phyloP scores from a whole-genome alignment of 495 filamentous ascomycete species.

The Rhizodiscina lignyota region DNA sequence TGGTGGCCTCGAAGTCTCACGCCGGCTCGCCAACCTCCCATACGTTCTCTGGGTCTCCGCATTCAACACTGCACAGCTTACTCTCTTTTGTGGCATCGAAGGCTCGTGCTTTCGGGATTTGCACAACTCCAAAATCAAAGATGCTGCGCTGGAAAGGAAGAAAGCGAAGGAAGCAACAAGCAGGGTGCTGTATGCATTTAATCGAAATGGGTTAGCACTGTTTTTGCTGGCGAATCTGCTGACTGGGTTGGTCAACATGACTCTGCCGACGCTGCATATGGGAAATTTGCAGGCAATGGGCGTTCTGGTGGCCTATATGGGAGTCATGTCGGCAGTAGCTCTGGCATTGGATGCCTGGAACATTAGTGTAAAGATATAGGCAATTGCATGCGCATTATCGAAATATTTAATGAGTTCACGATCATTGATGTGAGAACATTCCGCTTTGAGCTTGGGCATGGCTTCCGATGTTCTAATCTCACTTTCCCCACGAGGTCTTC shows the following conservation, averaged over 20 bases:
- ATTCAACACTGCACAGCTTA: slow-evolving; percentile 70
- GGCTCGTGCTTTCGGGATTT: slow-evolving; percentile 56
- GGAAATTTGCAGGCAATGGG: slow-evolving; percentile 45
- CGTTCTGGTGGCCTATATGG: slow-evolving; percentile 56
- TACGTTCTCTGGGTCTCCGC: slow-evolving; percentile 84
- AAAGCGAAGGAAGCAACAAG: slow-evolving; percentile 54
- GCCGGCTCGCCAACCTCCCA: slow-evolving; percentile 80
- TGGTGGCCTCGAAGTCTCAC: slow-evolving; percentile 57
- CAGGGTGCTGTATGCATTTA: slow-evolving; percentile 61
- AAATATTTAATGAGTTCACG: too few species aligned
- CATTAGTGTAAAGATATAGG: slow-evolving; percentile 61
- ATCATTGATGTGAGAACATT: too few species aligned
- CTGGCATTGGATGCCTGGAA: slow-evolving; percentile 52
- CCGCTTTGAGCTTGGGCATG: too few species aligned
- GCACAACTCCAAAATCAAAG: slow-evolving; percentile 32
- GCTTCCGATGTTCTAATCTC: too few species aligned
- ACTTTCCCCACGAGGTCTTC: too few species aligned
- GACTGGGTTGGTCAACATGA: slow-evolving; percentile 79
- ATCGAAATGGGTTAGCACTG: slow-evolving; percentile 70
- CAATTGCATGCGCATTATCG: slow-evolving; percentile 57
- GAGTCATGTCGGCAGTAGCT: slow-evolving; percentile 46
- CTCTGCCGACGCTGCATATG: slow-evolving; percentile 60
- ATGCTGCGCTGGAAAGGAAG: slow-evolving; percentile 32
- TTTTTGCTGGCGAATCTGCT: slow-evolving; percentile 82
- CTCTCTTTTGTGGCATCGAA: slow-evolving; percentile 63